A percentile compares a stretch with the other conserved stretches of the same genome.
Evolutionary conservation across 345 rosid genomes (phyloP).

Genomic region (Eucalyptus leucophloia): DNA sequence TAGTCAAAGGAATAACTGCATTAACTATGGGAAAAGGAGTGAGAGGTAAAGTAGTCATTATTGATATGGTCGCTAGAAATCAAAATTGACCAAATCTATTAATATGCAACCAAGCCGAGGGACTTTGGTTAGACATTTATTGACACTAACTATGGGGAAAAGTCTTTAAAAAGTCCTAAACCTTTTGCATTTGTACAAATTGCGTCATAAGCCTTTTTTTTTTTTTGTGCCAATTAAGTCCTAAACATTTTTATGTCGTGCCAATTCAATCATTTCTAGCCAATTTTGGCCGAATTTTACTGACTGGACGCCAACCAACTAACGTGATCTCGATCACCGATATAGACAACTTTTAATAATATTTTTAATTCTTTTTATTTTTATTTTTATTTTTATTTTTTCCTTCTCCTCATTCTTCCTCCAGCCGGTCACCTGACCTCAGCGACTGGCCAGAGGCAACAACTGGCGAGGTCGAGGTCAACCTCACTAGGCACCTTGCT

Average conservation of each 20-base stretch:
- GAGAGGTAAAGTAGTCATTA: background rate
- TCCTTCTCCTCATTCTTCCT: too few relatives aligned
- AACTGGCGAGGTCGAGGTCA: accelerated
- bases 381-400: too few relatives aligned
- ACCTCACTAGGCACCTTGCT: too few relatives aligned
- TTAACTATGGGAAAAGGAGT: background rate
- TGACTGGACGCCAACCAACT: accelerated
- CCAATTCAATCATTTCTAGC: too few relatives aligned
- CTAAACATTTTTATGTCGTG: too few relatives aligned
- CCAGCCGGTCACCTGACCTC: accelerated
- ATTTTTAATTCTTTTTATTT: too few relatives aligned
- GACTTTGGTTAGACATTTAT: background rate
- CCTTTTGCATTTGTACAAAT: too few relatives aligned
- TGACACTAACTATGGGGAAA: background rate
- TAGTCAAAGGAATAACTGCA: background rate
- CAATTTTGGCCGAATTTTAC: too few relatives aligned
- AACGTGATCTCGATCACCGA: accelerated
- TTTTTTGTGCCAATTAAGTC: too few relatives aligned
- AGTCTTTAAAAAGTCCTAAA: too few relatives aligned
- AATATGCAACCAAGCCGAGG: background rate
- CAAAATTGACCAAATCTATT: background rate
- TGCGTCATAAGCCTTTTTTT: too few relatives aligned
- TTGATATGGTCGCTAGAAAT: background rate
- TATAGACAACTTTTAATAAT: too few relatives aligned
- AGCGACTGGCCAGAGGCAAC: accelerated